Evolutionary conservation across 2,329 filamentous ascomycete genomes (phyloP).

Genomic region (Amphichorda felina): DNA sequence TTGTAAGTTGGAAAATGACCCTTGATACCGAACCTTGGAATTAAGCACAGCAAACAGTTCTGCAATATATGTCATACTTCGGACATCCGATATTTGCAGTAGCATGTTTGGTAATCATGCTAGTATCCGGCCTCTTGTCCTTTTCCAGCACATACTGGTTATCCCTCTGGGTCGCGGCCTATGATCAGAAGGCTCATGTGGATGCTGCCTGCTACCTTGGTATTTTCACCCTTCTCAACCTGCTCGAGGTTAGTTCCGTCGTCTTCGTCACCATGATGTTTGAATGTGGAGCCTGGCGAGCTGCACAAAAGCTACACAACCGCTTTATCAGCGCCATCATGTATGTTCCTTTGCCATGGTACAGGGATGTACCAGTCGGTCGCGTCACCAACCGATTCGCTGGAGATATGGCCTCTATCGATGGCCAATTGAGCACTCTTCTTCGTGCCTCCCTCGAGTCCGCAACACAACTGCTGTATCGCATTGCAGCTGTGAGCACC

Average conservation of each 20-base stretch:
- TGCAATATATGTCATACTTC: constrained; percentile 39
- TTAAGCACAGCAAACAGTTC: constrained; percentile 15
- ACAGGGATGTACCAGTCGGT: constrained; percentile 38
- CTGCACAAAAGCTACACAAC: constrained; percentile 38
- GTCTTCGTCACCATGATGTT: constrained; percentile 32
- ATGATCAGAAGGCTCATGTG: constrained; percentile 27
- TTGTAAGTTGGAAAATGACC: constrained; percentile 17
- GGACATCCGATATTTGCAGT: constrained; percentile 31
- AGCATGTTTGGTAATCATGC: constrained; percentile 22
- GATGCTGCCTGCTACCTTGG: constrained; percentile 39
- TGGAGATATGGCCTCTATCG: constrained; percentile 44
- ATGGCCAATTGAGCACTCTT: constrained; percentile 32
- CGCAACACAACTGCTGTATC: constrained; percentile 28
- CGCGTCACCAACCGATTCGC: constrained; percentile 44
- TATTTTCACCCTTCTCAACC: constrained; percentile 34
- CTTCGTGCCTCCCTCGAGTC: constrained; percentile 30
- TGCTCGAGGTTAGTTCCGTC: constrained; percentile 28
- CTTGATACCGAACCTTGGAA: neutral
- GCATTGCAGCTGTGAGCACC: constrained; percentile 33
- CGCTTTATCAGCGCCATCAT: constrained; percentile 39
- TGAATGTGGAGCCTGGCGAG: constrained; percentile 44
- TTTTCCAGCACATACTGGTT: constrained; percentile 35
- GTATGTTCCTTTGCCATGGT: constrained; percentile 43
- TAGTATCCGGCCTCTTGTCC: constrained; percentile 27
- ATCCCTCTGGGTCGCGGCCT: constrained; percentile 41